Base-by-base conservation (phyloP, 2,329 filamentous ascomycete genomes). In the Claviceps paspali region DNA sequence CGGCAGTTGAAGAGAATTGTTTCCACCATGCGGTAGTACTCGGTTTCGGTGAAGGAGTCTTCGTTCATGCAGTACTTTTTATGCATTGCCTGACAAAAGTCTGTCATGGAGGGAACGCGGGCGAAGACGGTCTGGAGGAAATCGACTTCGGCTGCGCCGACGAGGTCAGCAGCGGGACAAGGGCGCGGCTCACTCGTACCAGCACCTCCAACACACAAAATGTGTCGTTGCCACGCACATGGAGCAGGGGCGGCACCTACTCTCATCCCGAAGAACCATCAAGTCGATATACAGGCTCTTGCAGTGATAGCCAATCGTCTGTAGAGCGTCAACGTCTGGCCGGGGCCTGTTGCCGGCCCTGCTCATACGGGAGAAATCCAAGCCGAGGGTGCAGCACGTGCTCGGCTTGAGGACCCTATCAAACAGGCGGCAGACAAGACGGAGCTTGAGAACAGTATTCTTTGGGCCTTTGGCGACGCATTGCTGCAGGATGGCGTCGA, bases 191-290 rank as follows among this genome's bases (percentile, higher is more conserved):
- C n/a, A n/a, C n/a, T n/a, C n/a, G n/a, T n/a, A n/a, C n/a, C n/a
- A n/a, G n/a, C n/a, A n/a, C n/a, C n/a, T n/a, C n/a, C n/a, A n/a
- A n/a, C n/a, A n/a, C n/a, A n/a, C n/a, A n/a, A n/a, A n/a, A n/a
- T n/a, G n/a, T n/a, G n/a, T n/a, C n/a, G n/a, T n/a, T n/a, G n/a
- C n/a, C n/a, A n/a, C n/a, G n/a, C n/a, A n/a, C n/a, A n/a, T n/a
- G n/a, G n/a, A n/a, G n/a, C n/a, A n/a, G n/a, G 17, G 21, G 14
- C 6, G 27, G 44, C 14, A 36, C 61, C 44, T 52, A 69, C 67
- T 48, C 37, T 69, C 64, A 46, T 71, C 67, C 44, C 67, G 60
- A 27, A 71, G 50, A 12, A 69, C 58, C 63, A 67, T 69, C 49
- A 71, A 51, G 46, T 72, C 67, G 33, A 71, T 55, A 40, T 64